These are phyloP conservation scores for Diaporthe nobilis DNA, from an alignment of 2,329 filamentous ascomycete genomes.

Conservation along the genomic window DNA sequence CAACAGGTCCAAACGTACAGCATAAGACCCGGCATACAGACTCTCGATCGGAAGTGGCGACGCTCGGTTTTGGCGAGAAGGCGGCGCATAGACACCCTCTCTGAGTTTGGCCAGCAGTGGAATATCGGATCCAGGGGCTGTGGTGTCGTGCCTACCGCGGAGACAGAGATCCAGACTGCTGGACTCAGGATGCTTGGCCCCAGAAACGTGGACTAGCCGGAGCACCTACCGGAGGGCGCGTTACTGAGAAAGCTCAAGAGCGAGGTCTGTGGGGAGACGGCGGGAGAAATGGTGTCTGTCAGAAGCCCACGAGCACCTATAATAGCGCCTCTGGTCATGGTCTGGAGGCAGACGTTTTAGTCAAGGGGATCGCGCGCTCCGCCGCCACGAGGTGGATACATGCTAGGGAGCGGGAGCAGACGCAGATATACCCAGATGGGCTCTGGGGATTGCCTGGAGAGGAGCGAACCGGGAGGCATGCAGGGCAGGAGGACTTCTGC, in stretches of 20 bases:
- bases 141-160: slow-evolving; percentile 19
- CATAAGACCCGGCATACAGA: slow-evolving; percentile 11
- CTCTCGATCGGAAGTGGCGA: slow-evolving; percentile 25
- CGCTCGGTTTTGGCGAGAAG: slow-evolving; percentile 7
- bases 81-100: neutral
- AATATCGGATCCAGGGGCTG: slow-evolving; percentile 3
- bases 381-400: slow-evolving; percentile 5
- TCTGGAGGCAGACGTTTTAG: slow-evolving; percentile 2
- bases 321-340: slow-evolving; percentile 22
- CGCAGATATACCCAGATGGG: slow-evolving; percentile 21
- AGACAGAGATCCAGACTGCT: slow-evolving; percentile 19
- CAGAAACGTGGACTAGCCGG: slow-evolving; percentile 32
- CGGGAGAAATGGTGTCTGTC: slow-evolving; percentile 16
- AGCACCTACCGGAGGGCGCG: slow-evolving; percentile 33
- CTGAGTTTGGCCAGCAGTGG: slow-evolving; percentile 13
- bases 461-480: neutral
- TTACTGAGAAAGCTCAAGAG: slow-evolving; percentile 33
- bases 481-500: slow-evolving; percentile 22
- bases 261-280: slow-evolving; percentile 37
- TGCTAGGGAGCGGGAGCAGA: slow-evolving; percentile 12
- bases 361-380: slow-evolving; percentile 23
- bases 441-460: neutral
- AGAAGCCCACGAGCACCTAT: slow-evolving; percentile 22
- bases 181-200: slow-evolving; percentile 9
- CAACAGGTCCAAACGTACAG: slow-evolving; percentile 34